These are phyloP conservation scores for Colletotrichum siamense DNA, from an alignment of 2,329 filamentous ascomycete genomes.

Conservation along the genomic window DNA sequence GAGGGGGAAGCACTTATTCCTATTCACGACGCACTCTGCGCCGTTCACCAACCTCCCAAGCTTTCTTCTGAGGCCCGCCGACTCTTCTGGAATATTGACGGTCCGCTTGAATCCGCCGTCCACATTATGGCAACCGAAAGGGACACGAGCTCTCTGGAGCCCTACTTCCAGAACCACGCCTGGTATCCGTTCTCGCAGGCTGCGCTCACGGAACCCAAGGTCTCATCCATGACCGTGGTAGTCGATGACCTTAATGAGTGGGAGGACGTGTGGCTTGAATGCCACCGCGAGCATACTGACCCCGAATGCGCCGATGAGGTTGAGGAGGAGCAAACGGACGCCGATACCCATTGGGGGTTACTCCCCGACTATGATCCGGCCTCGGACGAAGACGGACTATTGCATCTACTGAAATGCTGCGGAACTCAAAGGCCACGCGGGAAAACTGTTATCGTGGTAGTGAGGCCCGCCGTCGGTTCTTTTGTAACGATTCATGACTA, in stretches of 20 bases:
- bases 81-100: neutral
- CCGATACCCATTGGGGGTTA: neutral
- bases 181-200: neutral
- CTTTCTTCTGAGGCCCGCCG: neutral
- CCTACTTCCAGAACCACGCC: neutral
- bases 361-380: neutral
- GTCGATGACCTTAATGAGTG: neutral
- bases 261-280: neutral
- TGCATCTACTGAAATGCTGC: neutral
- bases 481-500: constrained; percentile 24
- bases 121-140: neutral
- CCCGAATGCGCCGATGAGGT: neutral
- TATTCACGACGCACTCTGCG: neutral
- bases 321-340: neutral
- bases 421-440: neutral
- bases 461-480: neutral
- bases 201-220: neutral
- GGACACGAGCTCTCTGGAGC: neutral
- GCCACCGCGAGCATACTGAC: neutral
- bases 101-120: neutral
- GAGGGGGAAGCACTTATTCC: neutral
- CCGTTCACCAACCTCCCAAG: neutral
- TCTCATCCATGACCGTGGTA: neutral
- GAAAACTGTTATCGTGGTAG: neutral
- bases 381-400: neutral